Evolutionary conservation across 192 early-diverging fungal genomes (phyloP).

Genomic region (Gryganskiella cystojenkinii): DNA sequence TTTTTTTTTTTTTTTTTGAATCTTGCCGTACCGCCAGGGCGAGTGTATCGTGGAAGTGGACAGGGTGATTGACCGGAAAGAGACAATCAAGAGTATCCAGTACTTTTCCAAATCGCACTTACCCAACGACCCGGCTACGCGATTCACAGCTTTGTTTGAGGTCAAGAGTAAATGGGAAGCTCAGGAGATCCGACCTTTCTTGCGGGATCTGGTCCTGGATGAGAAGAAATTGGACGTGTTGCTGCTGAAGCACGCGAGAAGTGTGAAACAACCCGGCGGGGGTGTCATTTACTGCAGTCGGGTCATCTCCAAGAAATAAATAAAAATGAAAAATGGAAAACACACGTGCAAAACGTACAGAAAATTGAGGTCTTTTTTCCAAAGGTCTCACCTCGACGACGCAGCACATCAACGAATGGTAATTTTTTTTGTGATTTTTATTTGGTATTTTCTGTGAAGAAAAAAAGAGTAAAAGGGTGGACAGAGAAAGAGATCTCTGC

Average conservation of each 20-base stretch:
- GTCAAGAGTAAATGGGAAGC: conserved; percentile 56
- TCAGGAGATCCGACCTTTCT: conserved; percentile 58
- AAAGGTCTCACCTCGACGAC: too few relatives aligned
- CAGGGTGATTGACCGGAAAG: conserved; percentile 15
- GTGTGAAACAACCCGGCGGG: conserved; percentile 48
- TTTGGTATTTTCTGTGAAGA: too few relatives aligned
- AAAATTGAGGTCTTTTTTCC: too few relatives aligned
- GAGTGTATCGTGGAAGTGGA: conserved; percentile 39
- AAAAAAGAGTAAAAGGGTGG: too few relatives aligned
- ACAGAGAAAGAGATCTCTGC: too few relatives aligned
- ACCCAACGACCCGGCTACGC: conserved; percentile 51
- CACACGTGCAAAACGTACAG: too few relatives aligned
- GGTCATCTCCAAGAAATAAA: conserved; percentile 29
- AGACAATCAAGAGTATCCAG: conserved; percentile 38
- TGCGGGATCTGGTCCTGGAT: conserved; percentile 59
- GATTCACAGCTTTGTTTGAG: conserved; percentile 57
- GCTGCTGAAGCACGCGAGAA: conserved; percentile 59
- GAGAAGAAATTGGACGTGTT: conserved; percentile 57
- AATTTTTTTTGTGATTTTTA: too few relatives aligned
- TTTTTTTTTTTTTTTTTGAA: neutral
- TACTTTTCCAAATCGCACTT: conserved; percentile 54
- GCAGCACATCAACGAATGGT: too few relatives aligned
- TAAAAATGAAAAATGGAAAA: too few relatives aligned
- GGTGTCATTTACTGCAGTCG: conserved; percentile 56
- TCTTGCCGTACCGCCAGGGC: too few relatives aligned